These are phyloP conservation scores for Aureobasidium subglaciale DNA, from an alignment of 2,329 filamentous ascomycete genomes.

Conservation along the genomic window DNA sequence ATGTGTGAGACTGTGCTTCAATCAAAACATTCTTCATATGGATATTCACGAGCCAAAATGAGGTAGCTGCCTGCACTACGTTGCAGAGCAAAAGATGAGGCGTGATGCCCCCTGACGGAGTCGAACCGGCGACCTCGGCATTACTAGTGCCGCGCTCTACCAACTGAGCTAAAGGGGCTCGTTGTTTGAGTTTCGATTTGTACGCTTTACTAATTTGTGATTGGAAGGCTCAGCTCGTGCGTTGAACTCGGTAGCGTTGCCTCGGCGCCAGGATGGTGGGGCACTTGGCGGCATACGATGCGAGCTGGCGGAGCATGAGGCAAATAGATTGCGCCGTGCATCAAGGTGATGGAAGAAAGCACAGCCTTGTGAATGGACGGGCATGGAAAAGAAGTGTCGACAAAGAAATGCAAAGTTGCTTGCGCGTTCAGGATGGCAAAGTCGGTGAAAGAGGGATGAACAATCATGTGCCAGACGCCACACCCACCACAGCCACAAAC, in stretches of 20 bases:
- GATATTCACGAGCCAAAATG: no score
- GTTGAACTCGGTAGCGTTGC: neutral
- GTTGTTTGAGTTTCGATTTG: neutral
- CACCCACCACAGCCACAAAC: neutral
- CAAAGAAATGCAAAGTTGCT: neutral
- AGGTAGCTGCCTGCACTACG: no score
- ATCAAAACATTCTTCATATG: no score
- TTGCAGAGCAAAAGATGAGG: neutral
- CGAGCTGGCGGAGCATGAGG: neutral
- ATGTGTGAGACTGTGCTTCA: no score
- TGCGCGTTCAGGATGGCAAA: neutral
- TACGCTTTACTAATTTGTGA: neutral
- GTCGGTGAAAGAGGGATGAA: neutral
- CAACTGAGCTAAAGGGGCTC: slow-evolving; percentile 13
- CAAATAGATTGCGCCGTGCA: slow-evolving; percentile 1
- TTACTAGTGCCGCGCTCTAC: slow-evolving; percentile 15
- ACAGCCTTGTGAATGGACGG: neutral
- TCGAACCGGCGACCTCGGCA: slow-evolving; percentile 14
- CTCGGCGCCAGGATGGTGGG: neutral
- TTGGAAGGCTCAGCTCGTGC: neutral
- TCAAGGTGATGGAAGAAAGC: neutral
- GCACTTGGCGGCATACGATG: neutral
- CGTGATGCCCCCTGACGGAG: slow-evolving; percentile 5
- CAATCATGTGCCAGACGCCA: neutral
- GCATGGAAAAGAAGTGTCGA: neutral